Conservation (phyloP, 2,329 filamentous ascomycete genomes). For the Hypoxylon rubiginosum region DNA sequence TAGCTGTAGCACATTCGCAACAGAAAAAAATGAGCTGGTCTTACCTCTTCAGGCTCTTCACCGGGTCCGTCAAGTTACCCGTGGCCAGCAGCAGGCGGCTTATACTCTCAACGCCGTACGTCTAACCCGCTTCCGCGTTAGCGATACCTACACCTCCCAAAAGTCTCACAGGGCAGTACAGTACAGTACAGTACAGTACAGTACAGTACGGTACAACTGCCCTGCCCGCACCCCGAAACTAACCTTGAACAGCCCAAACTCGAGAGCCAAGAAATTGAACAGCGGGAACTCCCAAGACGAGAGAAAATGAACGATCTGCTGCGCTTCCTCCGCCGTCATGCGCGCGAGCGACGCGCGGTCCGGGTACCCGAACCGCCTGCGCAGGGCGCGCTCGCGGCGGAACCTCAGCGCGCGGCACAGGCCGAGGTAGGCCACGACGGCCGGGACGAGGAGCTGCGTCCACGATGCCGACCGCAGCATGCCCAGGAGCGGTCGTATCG, state of each 20-base stretch:
- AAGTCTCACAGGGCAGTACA: too few species aligned
- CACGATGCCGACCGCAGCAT: slow-evolving; percentile 35
- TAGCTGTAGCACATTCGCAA: background rate
- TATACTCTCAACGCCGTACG: slow-evolving; percentile 52
- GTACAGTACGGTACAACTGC: too few species aligned
- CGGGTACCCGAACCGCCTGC: slow-evolving; percentile 44
- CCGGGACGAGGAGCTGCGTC: slow-evolving; percentile 38
- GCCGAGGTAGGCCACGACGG: slow-evolving; percentile 42
- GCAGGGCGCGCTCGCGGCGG: slow-evolving; percentile 47
- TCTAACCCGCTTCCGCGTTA: slow-evolving; percentile 41
- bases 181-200: too few species aligned
- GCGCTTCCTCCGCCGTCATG: slow-evolving; percentile 52
- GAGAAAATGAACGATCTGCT: slow-evolving; percentile 48
- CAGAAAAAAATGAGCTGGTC: background rate
- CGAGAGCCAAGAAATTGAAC: slow-evolving; percentile 44
- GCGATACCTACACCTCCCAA: background rate
- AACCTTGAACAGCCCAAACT: slow-evolving; percentile 54
- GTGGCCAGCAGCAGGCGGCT: slow-evolving; percentile 50
- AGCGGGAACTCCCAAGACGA: slow-evolving; percentile 47
- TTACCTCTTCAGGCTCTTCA: slow-evolving; percentile 51
- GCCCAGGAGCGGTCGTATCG: slow-evolving; percentile 17
- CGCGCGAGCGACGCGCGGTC: slow-evolving; percentile 46
- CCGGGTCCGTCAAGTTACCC: slow-evolving; percentile 50
- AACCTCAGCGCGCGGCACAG: slow-evolving; percentile 49
- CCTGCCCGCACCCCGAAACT: slow-evolving; percentile 9